Base-by-base conservation (phyloP, 176 grass and related monocot genomes). In the Thalia dealbata region DNA sequence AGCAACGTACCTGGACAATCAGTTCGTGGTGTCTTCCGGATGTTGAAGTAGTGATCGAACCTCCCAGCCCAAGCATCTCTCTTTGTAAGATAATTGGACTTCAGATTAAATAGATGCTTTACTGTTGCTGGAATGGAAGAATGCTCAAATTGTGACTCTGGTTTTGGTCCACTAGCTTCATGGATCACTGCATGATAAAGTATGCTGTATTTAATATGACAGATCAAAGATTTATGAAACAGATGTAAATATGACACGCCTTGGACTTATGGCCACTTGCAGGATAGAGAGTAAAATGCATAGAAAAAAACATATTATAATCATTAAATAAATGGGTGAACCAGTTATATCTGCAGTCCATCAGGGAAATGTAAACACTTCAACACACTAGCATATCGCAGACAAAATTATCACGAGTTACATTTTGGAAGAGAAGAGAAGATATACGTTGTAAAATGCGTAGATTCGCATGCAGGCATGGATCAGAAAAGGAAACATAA, bases 61-160 rank as follows among this genome's bases (percentile, higher is more conserved):
- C 90, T 91, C 13, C 85, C 90, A 56, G 87, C 87, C 90, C 95
- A 93, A 79, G 83, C 79, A 70, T 99, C 95, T 78, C 87, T 91
- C 83, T 93, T 99, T 50, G 95, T 99, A 21, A 99, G 87, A 60
- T 81, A 99, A 71, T 92, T 91, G 22, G 90, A 86, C 50, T 91
- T 84, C 60, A 99, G 84, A 82, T 91, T 91, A 81, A 99, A 99
- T 22, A 99, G 79, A 64, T 82, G 90, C 81, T 91, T 93, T 4
- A 99, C 85, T 0, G 85, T 93, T 68, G 90, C 73, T 60, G 87
- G 87, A 59, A 99, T 84, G 2, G 95, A 99, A 9, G 90, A 99
- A 75, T 97, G 95, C 74, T 97, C 95, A 71, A 82, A 93, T 21
- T 91, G 85, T 4, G 95, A 97, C 25, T 38, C 46, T 14, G 73